Evolutionary conservation across 2,329 filamentous ascomycete species (phyloP).

Genomic region (Penicillium sp.): DNA sequence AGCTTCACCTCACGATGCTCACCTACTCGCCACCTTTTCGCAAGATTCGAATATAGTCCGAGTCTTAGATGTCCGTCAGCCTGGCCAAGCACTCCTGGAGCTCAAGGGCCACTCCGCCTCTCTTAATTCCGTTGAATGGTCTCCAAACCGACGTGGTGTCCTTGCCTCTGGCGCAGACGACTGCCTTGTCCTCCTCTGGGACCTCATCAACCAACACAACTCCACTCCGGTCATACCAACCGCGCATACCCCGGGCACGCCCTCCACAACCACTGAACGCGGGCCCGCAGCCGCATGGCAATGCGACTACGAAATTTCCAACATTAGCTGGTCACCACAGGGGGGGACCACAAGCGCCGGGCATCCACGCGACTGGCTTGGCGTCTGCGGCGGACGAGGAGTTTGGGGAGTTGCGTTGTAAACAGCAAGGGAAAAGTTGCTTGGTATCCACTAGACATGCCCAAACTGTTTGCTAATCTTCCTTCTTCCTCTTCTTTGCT

Average conservation of each 20-base stretch:
- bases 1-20: slow-evolving; percentile 93
- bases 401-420: slow-evolving; percentile 51
- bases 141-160: slow-evolving; percentile 80
- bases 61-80: slow-evolving; percentile 94
- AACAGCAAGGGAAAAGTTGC: slow-evolving; percentile 8
- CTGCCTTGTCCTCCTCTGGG: slow-evolving; percentile 90
- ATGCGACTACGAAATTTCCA: slow-evolving; percentile 53
- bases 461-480: neutral
- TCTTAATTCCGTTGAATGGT: slow-evolving; percentile 96
- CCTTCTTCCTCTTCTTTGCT: neutral
- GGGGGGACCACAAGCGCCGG: slow-evolving; percentile 40
- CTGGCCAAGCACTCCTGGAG: slow-evolving; percentile 91
- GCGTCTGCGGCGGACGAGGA: slow-evolving; percentile 51
- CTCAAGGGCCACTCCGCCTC: slow-evolving; percentile 84
- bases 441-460: slow-evolving; percentile 22
- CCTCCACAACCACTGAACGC: slow-evolving; percentile 45
- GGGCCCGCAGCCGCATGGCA: slow-evolving; percentile 52
- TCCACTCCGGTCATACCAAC: slow-evolving; percentile 52
- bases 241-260: slow-evolving; percentile 28
- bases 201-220: slow-evolving; percentile 74
- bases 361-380: slow-evolving; percentile 47
- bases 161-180: slow-evolving; percentile 93
- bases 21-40: slow-evolving; percentile 95
- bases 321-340: slow-evolving; percentile 53
- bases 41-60: slow-evolving; percentile 90